A percentile compares a stretch with the other conserved stretches of the same genome.
Evolutionary conservation across 495 filamentous ascomycete genomes (phyloP).

Genomic region (Tetracladium marchalianum): DNA sequence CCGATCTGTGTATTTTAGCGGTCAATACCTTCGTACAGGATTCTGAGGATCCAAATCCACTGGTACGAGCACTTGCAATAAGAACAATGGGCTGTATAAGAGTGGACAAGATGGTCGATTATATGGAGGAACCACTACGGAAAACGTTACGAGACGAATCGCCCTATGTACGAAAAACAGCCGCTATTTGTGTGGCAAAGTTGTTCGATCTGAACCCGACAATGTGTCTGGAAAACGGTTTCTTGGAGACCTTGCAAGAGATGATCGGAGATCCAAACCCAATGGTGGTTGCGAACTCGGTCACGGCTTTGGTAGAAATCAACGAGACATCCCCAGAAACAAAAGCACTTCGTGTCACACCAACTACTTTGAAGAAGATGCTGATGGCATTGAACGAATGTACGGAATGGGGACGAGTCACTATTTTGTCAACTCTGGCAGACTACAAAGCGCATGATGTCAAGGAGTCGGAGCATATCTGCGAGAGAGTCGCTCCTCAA

Average conservation of each 20-base stretch:
- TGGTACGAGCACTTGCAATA: conserved; percentile 90
- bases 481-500: conserved; percentile 88
- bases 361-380: conserved; percentile 80
- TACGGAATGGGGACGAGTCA: conserved; percentile 98
- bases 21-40: conserved; percentile 99
- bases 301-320: conserved; percentile 90
- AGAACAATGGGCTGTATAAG: conserved; percentile 99
- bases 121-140: conserved; percentile 96
- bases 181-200: conserved; percentile 95
- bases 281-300: conserved; percentile 97
- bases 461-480: conserved; percentile 97
- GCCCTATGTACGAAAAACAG: conserved; percentile 96
- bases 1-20: conserved; percentile 96
- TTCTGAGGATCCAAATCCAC: conserved; percentile 94
- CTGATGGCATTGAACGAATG: conserved; percentile 97
- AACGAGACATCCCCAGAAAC: conserved; percentile 84
- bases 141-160: conserved; percentile 97
- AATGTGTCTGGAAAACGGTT: conserved; percentile 93
- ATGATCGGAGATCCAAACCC: conserved; percentile 96
- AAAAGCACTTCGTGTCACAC: conserved; percentile 69
- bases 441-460: conserved; percentile 79
- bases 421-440: conserved; percentile 80
- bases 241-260: conserved; percentile 91
- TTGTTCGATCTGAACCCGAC: conserved; percentile 88
- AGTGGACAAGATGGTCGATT: conserved; percentile 99